These are phyloP conservation scores for Barbarea vulgaris DNA, from an alignment of 345 rosid genomes.

Conservation along the genomic window DNA sequence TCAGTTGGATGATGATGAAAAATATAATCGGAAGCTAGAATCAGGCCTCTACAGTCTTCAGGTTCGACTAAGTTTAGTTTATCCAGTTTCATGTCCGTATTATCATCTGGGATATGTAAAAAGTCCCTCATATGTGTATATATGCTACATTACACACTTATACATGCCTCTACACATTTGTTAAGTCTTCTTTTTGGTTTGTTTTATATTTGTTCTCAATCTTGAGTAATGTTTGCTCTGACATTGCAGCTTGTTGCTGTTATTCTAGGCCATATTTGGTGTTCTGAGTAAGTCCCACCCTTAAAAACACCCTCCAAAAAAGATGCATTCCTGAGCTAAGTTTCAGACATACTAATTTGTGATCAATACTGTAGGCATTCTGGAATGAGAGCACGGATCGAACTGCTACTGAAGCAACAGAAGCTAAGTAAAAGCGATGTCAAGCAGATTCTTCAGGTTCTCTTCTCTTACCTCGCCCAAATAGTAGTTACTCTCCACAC, in stretches of 20 bases:
- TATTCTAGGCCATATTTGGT: slow-evolving; percentile 93
- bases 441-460: slow-evolving; percentile 84
- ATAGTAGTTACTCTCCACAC: slow-evolving; percentile 15
- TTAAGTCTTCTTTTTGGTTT: neutral
- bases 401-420: slow-evolving; percentile 87
- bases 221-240: slow-evolving; percentile 10
- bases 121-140: neutral
- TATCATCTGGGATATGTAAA: neutral
- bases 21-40: slow-evolving; percentile 77
- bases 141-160: slow-evolving; percentile 12
- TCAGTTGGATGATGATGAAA: slow-evolving; percentile 95
- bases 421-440: slow-evolving; percentile 75
- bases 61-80: slow-evolving; percentile 51
- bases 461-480: neutral
- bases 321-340: neutral
- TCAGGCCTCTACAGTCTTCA: slow-evolving; percentile 96
- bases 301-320: neutral
- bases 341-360: slow-evolving; percentile 14
- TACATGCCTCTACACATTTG: neutral
- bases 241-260: slow-evolving; percentile 78
- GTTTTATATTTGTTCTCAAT: neutral
- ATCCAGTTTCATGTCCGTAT: neutral
- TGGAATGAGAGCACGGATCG: slow-evolving; percentile 81
- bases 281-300: slow-evolving; percentile 77
- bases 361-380: slow-evolving; percentile 52